Conservation (phyloP, 495 filamentous ascomycete species). For the Beverwykella pulmonaria region DNA sequence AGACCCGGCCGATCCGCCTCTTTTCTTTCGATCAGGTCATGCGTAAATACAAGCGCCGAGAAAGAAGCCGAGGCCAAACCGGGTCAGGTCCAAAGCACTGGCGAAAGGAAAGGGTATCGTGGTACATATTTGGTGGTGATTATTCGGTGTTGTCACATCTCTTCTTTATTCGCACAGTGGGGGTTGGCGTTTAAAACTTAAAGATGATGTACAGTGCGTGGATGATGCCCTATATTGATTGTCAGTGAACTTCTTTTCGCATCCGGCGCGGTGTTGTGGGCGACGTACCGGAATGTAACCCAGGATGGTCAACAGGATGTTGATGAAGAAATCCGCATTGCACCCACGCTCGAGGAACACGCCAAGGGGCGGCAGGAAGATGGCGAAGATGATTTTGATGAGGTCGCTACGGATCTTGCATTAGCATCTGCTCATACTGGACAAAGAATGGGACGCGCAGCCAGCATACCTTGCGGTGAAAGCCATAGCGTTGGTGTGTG, state of each 20-base stretch:
- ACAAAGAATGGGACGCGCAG: too few relatives aligned
- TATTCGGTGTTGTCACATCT: too few relatives aligned
- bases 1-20: background rate
- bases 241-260: background rate
- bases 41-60: background rate
- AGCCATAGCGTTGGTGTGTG: slow-evolving; percentile 50
- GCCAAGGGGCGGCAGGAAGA: slow-evolving; percentile 84
- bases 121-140: slow-evolving; percentile 2
- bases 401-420: slow-evolving; percentile 66
- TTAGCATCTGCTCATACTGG: background rate
- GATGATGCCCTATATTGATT: slow-evolving; percentile 40
- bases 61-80: background rate
- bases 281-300: slow-evolving; percentile 51
- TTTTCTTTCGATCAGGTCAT: background rate
- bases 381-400: slow-evolving; percentile 87
- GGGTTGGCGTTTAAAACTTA: slow-evolving; percentile 51
- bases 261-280: background rate
- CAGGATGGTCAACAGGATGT: slow-evolving; percentile 82
- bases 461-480: slow-evolving; percentile 58
- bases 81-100: background rate
- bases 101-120: slow-evolving; percentile 37
- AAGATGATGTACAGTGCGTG: slow-evolving; percentile 57
- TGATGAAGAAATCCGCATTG: slow-evolving; percentile 80
- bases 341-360: slow-evolving; percentile 91
- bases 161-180: too few relatives aligned